These are phyloP conservation scores for Sungouiella blattae DNA, from an alignment of 805 yeast species.

Conservation along the genomic window DNA sequence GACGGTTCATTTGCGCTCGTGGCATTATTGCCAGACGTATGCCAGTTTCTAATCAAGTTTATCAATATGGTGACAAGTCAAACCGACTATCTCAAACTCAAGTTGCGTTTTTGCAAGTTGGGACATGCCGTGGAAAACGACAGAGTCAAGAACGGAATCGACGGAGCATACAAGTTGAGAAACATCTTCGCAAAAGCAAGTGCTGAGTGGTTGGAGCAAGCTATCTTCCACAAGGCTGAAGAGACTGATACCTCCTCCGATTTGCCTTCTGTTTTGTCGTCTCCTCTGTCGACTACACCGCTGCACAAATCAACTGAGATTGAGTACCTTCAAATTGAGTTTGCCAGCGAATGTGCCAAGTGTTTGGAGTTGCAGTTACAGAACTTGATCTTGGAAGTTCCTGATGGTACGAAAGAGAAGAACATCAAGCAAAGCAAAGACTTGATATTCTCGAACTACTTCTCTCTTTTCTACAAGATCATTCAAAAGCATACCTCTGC, in stretches of 20 bases:
- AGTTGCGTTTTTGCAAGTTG: constrained; percentile 42
- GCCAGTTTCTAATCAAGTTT: constrained; percentile 24
- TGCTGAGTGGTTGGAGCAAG: constrained; percentile 53
- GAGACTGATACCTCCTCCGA: constrained; percentile 7
- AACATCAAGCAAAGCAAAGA: constrained; percentile 54
- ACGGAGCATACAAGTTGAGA: constrained; percentile 46
- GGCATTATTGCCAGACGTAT: constrained; percentile 28
- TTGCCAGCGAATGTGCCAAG: constrained; percentile 62
- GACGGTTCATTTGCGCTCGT: constrained; percentile 35
- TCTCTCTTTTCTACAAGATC: constrained; percentile 55
- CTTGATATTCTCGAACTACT: constrained; percentile 66
- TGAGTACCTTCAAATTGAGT: constrained; percentile 50
- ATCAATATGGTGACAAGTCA: constrained; percentile 26
- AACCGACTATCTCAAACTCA: constrained; percentile 32
- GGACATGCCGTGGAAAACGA: constrained; percentile 32
- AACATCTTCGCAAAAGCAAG: constrained; percentile 45
- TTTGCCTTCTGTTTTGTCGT: constrained; percentile 1
- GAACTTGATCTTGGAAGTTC: constrained; percentile 56
- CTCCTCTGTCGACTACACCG: constrained; percentile 2
- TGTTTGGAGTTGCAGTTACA: constrained; percentile 55
- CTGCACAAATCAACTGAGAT: constrained; percentile 25
- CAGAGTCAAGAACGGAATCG: constrained; percentile 29
- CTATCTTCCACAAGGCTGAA: constrained; percentile 37
- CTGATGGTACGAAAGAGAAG: constrained; percentile 49
- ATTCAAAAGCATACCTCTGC: constrained; percentile 42